Evolutionary conservation across 495 filamentous ascomycete genomes (phyloP), one percentile per base, ranked within the genome.

Genomic region (Aspergillus conjunctus): DNA sequence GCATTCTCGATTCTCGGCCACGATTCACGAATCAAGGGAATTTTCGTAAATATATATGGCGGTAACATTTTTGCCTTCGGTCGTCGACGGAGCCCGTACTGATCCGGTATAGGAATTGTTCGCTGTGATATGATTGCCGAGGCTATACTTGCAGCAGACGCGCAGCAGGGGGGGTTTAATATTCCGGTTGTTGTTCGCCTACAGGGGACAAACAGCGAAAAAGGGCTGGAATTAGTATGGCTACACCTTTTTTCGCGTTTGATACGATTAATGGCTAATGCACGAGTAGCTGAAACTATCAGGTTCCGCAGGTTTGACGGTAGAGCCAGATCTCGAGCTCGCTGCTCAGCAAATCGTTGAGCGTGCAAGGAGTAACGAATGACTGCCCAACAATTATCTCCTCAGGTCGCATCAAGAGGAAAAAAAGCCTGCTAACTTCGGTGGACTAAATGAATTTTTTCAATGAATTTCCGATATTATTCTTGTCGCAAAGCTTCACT

Each of bases 61-160:
- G n/a, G n/a, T n/a, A n/a, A n/a, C n/a, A n/a, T n/a, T n/a, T n/a
- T n/a, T n/a, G n/a, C n/a, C n/a, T n/a, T n/a, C n/a, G n/a, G n/a
- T n/a, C n/a, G n/a, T n/a, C n/a, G n/a, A n/a, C n/a, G n/a, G n/a
- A n/a, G n/a, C n/a, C n/a, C n/a, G n/a, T n/a, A n/a, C n/a, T n/a
- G n/a, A n/a, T n/a, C n/a, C n/a, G n/a, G n/a, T n/a, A n/a, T n/a
- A n/a, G 72, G 72, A 0, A 74, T 74, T 55, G 66, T 74, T 31
- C 72, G 72, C 4, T 74, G 72, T 26, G 70, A 74, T 56, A 74
- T 74, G 72, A 72, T 74, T 32, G 72, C 72, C 10, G 66, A 70
- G 37, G 68, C 71, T 22, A 72, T 74, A 18, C 12, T 74, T 49
- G 63, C 63, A 22, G 72, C 71, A 6, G 68, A 67, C 7, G 17